Evolutionary conservation across 2,329 filamentous ascomycete species (phyloP).

Genomic region (Aureobasidium sp.): DNA sequence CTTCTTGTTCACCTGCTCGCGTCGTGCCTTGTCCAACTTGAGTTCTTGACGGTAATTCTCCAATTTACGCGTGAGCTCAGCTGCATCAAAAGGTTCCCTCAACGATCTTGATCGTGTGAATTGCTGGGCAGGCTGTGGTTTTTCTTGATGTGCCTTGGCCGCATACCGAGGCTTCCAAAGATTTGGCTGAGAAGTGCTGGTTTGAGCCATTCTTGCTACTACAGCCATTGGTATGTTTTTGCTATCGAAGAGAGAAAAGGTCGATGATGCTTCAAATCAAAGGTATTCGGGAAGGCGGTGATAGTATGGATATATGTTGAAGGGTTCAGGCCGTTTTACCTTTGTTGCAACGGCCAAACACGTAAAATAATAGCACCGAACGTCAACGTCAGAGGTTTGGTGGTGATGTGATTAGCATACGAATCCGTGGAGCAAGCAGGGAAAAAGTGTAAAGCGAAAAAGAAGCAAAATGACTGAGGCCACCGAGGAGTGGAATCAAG

Average conservation of each 20-base stretch:
- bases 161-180: slow-evolving; percentile 19
- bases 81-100: slow-evolving; percentile 23
- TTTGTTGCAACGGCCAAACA: slow-evolving; percentile 10
- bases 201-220: slow-evolving; percentile 17
- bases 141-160: slow-evolving; percentile 14
- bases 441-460: slow-evolving; percentile 7
- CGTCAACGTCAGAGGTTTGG: slow-evolving; percentile 15
- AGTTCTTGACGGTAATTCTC: slow-evolving; percentile 23
- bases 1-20: slow-evolving; percentile 14
- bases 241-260: background rate
- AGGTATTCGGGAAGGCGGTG: background rate
- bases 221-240: background rate
- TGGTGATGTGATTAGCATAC: background rate
- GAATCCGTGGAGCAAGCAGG: background rate
- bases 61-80: slow-evolving; percentile 23
- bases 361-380: slow-evolving; percentile 15
- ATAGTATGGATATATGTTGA: background rate
- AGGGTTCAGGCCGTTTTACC: slow-evolving; percentile 10
- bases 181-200: slow-evolving; percentile 17
- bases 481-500: background rate
- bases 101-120: slow-evolving; percentile 13
- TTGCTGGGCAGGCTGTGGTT: slow-evolving; percentile 16
- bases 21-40: slow-evolving; percentile 23
- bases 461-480: background rate
- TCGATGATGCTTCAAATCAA: background rate